phyloP scores from a whole-genome alignment of 371 early-diverging fungal genomes.

The Umbelopsis sp. region DNA sequence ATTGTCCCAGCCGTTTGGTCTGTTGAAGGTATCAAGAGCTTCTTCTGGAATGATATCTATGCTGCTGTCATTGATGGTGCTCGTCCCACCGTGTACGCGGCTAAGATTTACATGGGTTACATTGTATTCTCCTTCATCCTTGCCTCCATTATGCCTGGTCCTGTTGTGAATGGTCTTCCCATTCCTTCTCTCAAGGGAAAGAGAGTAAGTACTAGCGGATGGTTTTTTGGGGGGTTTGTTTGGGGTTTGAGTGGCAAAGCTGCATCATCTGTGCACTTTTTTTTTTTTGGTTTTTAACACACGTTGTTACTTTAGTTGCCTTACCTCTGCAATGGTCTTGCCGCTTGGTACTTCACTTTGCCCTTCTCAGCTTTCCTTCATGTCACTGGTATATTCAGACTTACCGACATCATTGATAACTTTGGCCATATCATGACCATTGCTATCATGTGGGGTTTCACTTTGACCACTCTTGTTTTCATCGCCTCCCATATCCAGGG shows the following conservation, averaged over 20 bases:
- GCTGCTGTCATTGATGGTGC: conserved; percentile 47
- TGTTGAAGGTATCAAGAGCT: conserved; percentile 39
- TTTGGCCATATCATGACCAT: conserved; percentile 65
- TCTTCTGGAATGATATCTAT: conserved; percentile 49
- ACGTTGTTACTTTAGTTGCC: conserved; percentile 37
- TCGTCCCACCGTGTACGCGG: conserved; percentile 56
- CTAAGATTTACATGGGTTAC: conserved; percentile 65
- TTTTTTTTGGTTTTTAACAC: too few species aligned
- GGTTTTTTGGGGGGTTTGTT: conserved; percentile 9
- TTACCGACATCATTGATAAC: conserved; percentile 62
- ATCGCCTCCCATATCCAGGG: conserved; percentile 35
- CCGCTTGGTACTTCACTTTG: conserved; percentile 58
- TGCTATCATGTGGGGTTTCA: conserved; percentile 61
- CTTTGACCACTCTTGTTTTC: conserved; percentile 51
- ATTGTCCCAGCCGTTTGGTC: conserved; percentile 50
- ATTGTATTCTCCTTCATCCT: conserved; percentile 57
- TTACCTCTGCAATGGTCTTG: conserved; percentile 65
- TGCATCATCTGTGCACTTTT: neutral
- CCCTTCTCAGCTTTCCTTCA: conserved; percentile 51
- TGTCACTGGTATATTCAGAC: conserved; percentile 51
- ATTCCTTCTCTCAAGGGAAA: conserved; percentile 67
- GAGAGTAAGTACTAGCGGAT: conserved; percentile 34
- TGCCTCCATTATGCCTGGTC: conserved; percentile 73
- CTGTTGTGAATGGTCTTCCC: conserved; percentile 68
- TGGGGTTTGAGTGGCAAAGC: conserved; percentile 26